phyloP scores from a whole-genome alignment of 306 rosid species.

The Lablab purpureus region DNA sequence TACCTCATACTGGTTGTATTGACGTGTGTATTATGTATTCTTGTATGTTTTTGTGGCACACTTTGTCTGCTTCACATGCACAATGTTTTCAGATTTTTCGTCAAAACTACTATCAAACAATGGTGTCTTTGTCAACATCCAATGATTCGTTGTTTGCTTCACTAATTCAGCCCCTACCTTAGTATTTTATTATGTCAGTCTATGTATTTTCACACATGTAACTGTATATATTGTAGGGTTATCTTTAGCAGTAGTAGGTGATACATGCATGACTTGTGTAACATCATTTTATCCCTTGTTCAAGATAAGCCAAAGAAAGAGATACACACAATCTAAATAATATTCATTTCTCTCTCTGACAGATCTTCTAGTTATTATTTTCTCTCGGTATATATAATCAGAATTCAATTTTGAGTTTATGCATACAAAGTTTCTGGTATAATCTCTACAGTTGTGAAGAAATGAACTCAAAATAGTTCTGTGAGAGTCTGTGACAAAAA shows the following conservation, averaged over 20 bases:
- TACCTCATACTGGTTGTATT: conserved; percentile 6
- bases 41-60: conserved; percentile 11
- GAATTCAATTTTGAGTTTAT: no score
- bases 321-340: no score
- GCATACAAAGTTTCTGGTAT: no score
- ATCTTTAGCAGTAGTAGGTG: background rate
- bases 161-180: background rate
- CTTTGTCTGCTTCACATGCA: conserved; percentile 46
- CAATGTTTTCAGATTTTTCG: conserved; percentile 24
- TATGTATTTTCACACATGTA: background rate
- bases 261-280: background rate
- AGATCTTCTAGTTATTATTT: no score
- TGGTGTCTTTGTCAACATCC: conserved; percentile 34
- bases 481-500: background rate
- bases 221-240: background rate
- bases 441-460: no score
- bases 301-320: background rate
- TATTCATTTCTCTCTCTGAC: no score
- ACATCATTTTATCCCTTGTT: background rate
- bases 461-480: no score
- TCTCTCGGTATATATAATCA: no score
- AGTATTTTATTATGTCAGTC: background rate
- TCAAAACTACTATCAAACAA: conserved; percentile 38
- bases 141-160: background rate
- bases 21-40: conserved; percentile 42